A percentile compares a stretch with the other conserved stretches of the same genome.
phyloP scores from a whole-genome alignment of 495 filamentous ascomycete genomes.

The Penicillium argentinense region DNA sequence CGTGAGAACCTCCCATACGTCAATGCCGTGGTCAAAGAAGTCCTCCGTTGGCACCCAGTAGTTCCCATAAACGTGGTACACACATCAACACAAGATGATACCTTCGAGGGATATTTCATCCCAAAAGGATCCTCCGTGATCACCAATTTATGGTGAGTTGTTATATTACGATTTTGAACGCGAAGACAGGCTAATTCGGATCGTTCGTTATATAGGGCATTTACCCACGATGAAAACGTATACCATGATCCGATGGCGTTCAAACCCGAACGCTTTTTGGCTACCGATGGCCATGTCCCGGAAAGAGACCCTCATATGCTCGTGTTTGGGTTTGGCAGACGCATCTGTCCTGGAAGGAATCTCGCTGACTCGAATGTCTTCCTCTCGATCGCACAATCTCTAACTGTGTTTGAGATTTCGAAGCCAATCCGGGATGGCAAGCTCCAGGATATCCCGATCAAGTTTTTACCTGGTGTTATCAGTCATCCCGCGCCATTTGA shows the following conservation, averaged over 20 bases:
- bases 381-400: conserved; percentile 29
- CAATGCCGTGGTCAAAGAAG: conserved; percentile 40
- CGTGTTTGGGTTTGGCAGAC: conserved; percentile 40
- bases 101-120: conserved; percentile 51
- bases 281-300: conserved; percentile 13
- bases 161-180: background rate
- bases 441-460: conserved; percentile 22
- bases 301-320: conserved; percentile 36
- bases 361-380: conserved; percentile 37
- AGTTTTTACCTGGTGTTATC: conserved; percentile 36
- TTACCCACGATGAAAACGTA: conserved; percentile 23
- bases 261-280: conserved; percentile 39
- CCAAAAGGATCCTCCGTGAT: conserved; percentile 48
- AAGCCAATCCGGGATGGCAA: conserved; percentile 32
- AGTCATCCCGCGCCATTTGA: conserved; percentile 40
- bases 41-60: conserved; percentile 44
- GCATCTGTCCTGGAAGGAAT: conserved; percentile 38
- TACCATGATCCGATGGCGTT: conserved; percentile 24
- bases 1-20: conserved; percentile 38
- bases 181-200: too few relatives aligned
- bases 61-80: conserved; percentile 51
- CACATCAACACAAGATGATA: conserved; percentile 52
- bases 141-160: conserved; percentile 42
- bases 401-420: conserved; percentile 43
- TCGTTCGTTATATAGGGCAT: too few relatives aligned